A percentile compares a stretch with the other conserved stretches of the same genome.
Conservation (phyloP, 169 alveolate genomes). For the Babesia ovata region DNA sequence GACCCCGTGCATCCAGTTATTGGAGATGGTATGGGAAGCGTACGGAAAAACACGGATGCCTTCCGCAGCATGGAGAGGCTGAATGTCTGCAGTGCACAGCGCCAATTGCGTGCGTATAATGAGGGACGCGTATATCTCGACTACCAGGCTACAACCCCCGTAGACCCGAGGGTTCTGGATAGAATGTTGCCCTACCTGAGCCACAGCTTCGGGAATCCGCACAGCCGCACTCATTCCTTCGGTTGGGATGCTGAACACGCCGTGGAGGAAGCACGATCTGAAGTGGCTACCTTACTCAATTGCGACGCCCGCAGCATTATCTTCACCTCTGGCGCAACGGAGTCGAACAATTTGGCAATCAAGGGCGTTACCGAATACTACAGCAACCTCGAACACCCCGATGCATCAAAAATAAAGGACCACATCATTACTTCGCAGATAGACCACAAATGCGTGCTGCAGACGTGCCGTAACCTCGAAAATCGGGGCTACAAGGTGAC, state of each 20-base stretch:
- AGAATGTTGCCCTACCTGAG: slow-evolving; percentile 95
- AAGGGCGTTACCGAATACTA: slow-evolving; percentile 89
- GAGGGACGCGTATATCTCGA: slow-evolving; percentile 87
- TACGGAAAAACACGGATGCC: not conserved
- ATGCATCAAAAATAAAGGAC: slow-evolving; percentile 79
- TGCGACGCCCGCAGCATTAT: slow-evolving; percentile 90
- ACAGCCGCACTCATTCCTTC: slow-evolving; percentile 93
- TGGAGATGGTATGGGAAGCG: not conserved
- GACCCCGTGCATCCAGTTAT: not conserved
- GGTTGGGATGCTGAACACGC: slow-evolving; percentile 97
- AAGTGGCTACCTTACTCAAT: slow-evolving; percentile 87
- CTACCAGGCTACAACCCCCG: slow-evolving; percentile 96
- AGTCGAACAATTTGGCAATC: slow-evolving; percentile 94
- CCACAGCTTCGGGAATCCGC: slow-evolving; percentile 95
- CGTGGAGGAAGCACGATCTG: slow-evolving; percentile 90
- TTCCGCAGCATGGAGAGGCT: not conserved
- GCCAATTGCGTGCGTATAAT: slow-evolving; percentile 1
- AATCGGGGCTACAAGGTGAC: slow-evolving; percentile 92
- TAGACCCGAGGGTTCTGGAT: slow-evolving; percentile 97
- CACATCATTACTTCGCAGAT: slow-evolving; percentile 96
- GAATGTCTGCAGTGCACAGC: not conserved
- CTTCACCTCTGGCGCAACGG: slow-evolving; percentile 99
- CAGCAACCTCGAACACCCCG: slow-evolving; percentile 58
- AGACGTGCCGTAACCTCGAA: slow-evolving; percentile 88
- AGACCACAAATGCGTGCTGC: slow-evolving; percentile 97